Conservation (phyloP, 805 yeast species). For the Ogataea nonfermentans region DNA sequence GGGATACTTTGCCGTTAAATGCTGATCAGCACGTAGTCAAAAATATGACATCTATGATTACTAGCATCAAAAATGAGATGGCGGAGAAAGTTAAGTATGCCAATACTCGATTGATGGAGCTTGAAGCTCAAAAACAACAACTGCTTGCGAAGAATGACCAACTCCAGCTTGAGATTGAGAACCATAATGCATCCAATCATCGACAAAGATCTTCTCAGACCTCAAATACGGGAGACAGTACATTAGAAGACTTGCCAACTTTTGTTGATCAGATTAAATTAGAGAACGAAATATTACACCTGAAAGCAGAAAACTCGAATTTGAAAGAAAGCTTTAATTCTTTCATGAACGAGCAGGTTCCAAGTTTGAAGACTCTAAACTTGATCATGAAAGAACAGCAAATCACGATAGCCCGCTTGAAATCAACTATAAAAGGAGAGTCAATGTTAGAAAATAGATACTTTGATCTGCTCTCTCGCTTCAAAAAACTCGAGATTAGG, state of each 20-base stretch:
- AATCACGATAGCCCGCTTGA: conserved; percentile 40
- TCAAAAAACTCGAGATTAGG: conserved; percentile 36
- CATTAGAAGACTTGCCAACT: conserved; percentile 18
- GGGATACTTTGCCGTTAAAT: background rate
- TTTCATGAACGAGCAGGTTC: conserved; percentile 50
- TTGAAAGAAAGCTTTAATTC: conserved; percentile 48
- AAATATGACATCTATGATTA: conserved; percentile 27
- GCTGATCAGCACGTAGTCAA: conserved; percentile 22
- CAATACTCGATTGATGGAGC: conserved; percentile 46
- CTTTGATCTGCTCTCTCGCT: conserved; percentile 46
- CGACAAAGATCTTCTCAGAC: background rate
- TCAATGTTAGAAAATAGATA: conserved; percentile 45
- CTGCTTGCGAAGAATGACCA: conserved; percentile 7
- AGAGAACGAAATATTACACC: conserved; percentile 37
- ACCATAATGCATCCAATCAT: background rate
- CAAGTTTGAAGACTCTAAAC: conserved; percentile 53
- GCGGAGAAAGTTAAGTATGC: conserved; percentile 56
- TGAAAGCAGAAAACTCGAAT: conserved; percentile 44
- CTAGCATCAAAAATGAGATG: conserved; percentile 40
- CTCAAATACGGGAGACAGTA: background rate
- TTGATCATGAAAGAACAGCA: conserved; percentile 53
- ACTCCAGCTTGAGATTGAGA: conserved; percentile 2
- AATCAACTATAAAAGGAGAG: conserved; percentile 42
- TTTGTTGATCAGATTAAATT: conserved; percentile 12
- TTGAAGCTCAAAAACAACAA: conserved; percentile 41